phyloP scores from a whole-genome alignment of 2,329 filamentous ascomycete genomes.

The Laburnicola sp. region DNA sequence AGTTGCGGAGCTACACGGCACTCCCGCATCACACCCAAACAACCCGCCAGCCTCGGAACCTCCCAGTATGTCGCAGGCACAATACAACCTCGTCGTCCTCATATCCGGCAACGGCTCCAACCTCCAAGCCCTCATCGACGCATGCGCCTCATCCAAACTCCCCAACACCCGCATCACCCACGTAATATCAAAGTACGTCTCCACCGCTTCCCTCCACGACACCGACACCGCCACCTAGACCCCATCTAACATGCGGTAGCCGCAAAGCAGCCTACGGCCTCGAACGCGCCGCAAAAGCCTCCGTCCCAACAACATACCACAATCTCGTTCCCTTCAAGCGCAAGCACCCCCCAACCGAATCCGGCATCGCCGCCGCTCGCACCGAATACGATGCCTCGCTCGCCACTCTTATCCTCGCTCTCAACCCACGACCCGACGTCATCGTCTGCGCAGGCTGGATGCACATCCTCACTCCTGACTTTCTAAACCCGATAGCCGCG shows the following conservation, averaged over 20 bases:
- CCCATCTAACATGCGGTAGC: conserved; percentile 14
- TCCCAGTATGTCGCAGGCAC: conserved; percentile 22
- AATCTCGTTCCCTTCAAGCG: conserved; percentile 79
- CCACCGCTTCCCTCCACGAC: background rate
- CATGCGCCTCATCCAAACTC: conserved; percentile 53
- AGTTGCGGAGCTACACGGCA: conserved; percentile 35
- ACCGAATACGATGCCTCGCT: conserved; percentile 74
- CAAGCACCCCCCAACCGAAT: conserved; percentile 54
- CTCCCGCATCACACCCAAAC: conserved; percentile 45
- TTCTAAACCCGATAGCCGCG: conserved; percentile 68
- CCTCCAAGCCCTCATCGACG: conserved; percentile 75
- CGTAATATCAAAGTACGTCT: conserved; percentile 59
- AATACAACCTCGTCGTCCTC: conserved; percentile 64
- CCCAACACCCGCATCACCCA: conserved; percentile 60
- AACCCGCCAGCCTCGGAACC: conserved; percentile 55
- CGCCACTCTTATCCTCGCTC: conserved; percentile 66
- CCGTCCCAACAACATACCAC: conserved; percentile 77
- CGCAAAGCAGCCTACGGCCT: conserved; percentile 65
- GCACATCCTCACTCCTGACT: conserved; percentile 73
- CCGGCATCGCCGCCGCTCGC: conserved; percentile 58
- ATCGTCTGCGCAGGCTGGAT: conserved; percentile 84
- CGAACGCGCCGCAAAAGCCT: conserved; percentile 60
- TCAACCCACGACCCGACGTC: conserved; percentile 63
- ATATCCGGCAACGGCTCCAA: conserved; percentile 69
- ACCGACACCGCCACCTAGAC: background rate